Percentiles rank a stretch among this genome's conserved stretches.
These are phyloP conservation scores for Sphagnum tenellum DNA, from an alignment of 225 moss, liverwort and hornwort genomes.

Conservation along the genomic window DNA sequence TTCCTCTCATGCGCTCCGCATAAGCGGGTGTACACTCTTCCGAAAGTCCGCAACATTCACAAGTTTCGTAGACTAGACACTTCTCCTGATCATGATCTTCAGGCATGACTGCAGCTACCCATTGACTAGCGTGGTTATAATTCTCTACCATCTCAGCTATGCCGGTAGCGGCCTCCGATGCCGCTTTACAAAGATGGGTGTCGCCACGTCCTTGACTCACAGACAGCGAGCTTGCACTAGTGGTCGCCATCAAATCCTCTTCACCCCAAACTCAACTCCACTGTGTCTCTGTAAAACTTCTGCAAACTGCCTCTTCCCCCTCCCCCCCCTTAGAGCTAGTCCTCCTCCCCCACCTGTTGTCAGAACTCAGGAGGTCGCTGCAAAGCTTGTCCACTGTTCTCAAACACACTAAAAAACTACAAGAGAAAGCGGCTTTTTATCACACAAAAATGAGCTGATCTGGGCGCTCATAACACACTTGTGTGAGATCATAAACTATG, in stretches of 20 bases:
- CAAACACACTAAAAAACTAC: too few relatives aligned
- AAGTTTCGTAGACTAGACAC: constrained; percentile 21
- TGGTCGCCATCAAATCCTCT: neutral
- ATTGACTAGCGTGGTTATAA: neutral
- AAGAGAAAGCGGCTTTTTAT: too few relatives aligned
- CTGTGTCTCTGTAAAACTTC: too few relatives aligned
- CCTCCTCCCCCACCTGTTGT: too few relatives aligned
- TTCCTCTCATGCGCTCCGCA: constrained; percentile 21
- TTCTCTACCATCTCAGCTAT: constrained; percentile 6
- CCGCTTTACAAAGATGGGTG: constrained; percentile 5
- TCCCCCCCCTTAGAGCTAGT: too few relatives aligned
- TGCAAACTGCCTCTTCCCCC: too few relatives aligned
- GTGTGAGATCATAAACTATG: too few relatives aligned
- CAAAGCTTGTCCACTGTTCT: too few relatives aligned
- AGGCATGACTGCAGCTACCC: neutral
- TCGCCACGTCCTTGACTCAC: constrained; percentile 4
- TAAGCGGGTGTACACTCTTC: constrained; percentile 48
- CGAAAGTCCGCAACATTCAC: constrained; percentile 36
- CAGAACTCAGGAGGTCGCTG: too few relatives aligned
- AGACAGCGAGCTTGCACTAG: neutral
- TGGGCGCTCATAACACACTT: too few relatives aligned
- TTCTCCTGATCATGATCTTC: constrained; percentile 10
- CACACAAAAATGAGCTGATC: too few relatives aligned
- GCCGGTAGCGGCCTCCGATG: constrained; percentile 4
- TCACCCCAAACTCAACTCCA: neutral